Evolutionary conservation across 2,329 filamentous ascomycete genomes (phyloP).

Genomic region (Colletotrichum chlorophyti): DNA sequence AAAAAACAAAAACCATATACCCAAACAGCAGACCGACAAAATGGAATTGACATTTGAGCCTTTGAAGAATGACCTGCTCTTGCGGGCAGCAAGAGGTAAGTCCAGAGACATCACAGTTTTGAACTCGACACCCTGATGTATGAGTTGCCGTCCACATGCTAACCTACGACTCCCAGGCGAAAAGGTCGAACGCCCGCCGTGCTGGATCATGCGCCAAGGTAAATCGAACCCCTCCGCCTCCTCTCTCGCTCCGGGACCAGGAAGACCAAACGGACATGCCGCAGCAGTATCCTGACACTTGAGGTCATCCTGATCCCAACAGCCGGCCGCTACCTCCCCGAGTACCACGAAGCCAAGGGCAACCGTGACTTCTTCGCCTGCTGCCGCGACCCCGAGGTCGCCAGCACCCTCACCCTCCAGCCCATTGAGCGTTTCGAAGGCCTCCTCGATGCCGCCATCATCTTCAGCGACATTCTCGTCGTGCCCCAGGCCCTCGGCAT

Average conservation of each 20-base stretch:
- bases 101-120: conserved; percentile 22
- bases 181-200: conserved; percentile 88
- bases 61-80: conserved; percentile 89
- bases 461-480: conserved; percentile 98
- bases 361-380: conserved; percentile 95
- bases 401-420: conserved; percentile 91
- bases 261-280: conserved; percentile 7
- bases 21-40: conserved; percentile 35
- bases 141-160: conserved; percentile 8
- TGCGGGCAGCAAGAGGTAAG: conserved; percentile 88
- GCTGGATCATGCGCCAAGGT: conserved; percentile 99
- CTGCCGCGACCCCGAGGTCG: conserved; percentile 91
- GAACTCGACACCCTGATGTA: too few species aligned
- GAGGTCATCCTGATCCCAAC: conserved; percentile 27
- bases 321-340: conserved; percentile 96
- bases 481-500: conserved; percentile 98
- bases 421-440: conserved; percentile 91
- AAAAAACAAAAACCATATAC: conserved; percentile 15
- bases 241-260: background rate
- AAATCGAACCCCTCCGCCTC: conserved; percentile 35
- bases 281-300: conserved; percentile 14
- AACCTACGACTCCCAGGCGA: conserved; percentile 65
- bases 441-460: conserved; percentile 94
- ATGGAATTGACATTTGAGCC: conserved; percentile 81
- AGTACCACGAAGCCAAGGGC: conserved; percentile 96